phyloP scores from a whole-genome alignment of 192 early-diverging fungal species.

The Backusella luteola region DNA sequence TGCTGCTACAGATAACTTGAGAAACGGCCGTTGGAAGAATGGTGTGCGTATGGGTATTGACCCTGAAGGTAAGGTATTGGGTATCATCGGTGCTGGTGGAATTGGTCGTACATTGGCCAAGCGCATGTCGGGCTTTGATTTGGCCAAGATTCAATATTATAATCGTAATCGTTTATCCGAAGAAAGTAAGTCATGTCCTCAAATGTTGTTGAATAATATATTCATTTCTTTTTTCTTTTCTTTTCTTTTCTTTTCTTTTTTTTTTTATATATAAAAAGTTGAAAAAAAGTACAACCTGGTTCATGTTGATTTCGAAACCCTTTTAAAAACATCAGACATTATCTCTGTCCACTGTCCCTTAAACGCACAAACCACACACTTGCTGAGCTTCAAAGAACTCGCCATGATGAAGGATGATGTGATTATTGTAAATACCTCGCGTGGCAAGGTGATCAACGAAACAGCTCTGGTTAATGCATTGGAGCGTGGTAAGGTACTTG shows the following conservation, averaged over 20 bases:
- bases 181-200: constrained; percentile 30
- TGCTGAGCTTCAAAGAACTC: constrained; percentile 41
- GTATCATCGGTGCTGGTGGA: constrained; percentile 51
- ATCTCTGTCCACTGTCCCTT: constrained; percentile 45
- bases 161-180: constrained; percentile 42
- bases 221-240: not conserved
- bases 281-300: constrained; percentile 44
- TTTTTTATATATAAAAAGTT: constrained; percentile 31
- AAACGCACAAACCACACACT: constrained; percentile 37
- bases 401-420: constrained; percentile 48
- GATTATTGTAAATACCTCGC: constrained; percentile 49
- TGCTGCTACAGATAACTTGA: constrained; percentile 30
- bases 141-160: constrained; percentile 43
- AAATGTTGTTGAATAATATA: no score
- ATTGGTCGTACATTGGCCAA: constrained; percentile 53
- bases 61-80: constrained; percentile 38
- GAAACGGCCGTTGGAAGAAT: constrained; percentile 28
- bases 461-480: constrained; percentile 46
- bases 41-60: constrained; percentile 37
- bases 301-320: constrained; percentile 47
- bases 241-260: no score
- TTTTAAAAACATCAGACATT: constrained; percentile 48
- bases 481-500: constrained; percentile 43
- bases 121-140: constrained; percentile 45
- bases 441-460: constrained; percentile 48